A percentile compares a stretch with the other conserved stretches of the same genome.
These are phyloP conservation scores for Arthrobotrys iridis DNA, from an alignment of 2,329 filamentous ascomycete species.

Conservation along the genomic window DNA sequence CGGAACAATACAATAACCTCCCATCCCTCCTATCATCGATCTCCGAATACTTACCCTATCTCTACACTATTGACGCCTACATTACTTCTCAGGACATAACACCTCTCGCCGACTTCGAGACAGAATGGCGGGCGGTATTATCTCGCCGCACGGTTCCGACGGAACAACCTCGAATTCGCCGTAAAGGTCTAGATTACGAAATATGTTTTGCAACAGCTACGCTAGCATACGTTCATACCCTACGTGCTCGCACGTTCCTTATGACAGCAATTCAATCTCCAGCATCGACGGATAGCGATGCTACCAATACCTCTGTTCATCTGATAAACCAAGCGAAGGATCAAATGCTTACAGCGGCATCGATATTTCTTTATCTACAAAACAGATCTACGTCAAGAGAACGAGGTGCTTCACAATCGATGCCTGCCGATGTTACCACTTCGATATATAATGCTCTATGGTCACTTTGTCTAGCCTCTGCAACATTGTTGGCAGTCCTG, in stretches of 20 bases:
- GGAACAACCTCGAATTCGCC: constrained; percentile 73
- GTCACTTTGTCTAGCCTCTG: constrained; percentile 42
- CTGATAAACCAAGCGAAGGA: constrained; percentile 67
- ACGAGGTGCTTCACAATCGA: constrained; percentile 66
- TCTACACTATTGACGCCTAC: constrained; percentile 76
- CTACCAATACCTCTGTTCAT: constrained; percentile 47
- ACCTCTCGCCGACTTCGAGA: constrained; percentile 72
- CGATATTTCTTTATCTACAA: constrained; percentile 77
- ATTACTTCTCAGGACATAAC: constrained; percentile 57
- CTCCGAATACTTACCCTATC: constrained; percentile 82
- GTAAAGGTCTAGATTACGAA: constrained; percentile 82
- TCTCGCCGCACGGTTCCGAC: constrained; percentile 72
- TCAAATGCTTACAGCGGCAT: constrained; percentile 78
- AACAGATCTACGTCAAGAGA: constrained; percentile 66
- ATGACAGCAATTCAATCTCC: constrained; percentile 71
- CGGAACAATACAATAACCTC: constrained; percentile 76
- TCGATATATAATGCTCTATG: constrained; percentile 61
- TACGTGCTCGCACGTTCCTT: constrained; percentile 77
- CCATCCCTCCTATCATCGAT: constrained; percentile 74
- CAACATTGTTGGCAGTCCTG: constrained; percentile 77
- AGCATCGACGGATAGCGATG: constrained; percentile 67
- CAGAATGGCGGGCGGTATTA: constrained; percentile 84
- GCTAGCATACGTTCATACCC: constrained; percentile 76
- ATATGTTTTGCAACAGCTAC: constrained; percentile 80
- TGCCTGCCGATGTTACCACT: constrained; percentile 64